Percentiles rank a stretch among this genome's conserved stretches.
These are phyloP conservation scores for Cronartium quercuum DNA, from an alignment of 1,284 basidiomycete species.

Conservation along the genomic window DNA sequence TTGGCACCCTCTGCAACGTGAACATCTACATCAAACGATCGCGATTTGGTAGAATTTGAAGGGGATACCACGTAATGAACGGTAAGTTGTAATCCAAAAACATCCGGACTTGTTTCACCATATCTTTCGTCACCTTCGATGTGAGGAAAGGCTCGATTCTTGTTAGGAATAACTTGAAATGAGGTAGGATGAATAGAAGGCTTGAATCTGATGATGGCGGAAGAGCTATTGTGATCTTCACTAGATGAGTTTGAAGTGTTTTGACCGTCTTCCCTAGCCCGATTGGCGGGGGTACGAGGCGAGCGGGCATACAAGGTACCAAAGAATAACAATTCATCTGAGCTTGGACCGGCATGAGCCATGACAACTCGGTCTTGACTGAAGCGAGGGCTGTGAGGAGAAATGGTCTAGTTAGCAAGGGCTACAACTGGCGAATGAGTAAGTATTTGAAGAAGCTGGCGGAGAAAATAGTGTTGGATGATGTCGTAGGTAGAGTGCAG, in stretches of 20 bases:
- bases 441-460: too few species aligned
- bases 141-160: background rate
- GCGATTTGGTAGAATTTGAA: background rate
- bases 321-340: background rate
- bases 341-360: background rate
- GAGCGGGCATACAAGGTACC: background rate
- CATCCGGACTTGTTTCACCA: background rate
- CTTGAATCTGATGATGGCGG: background rate
- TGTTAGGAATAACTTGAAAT: background rate
- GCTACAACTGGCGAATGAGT: too few species aligned
- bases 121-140: background rate
- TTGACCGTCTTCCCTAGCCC: background rate
- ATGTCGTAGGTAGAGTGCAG: too few species aligned
- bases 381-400: background rate
- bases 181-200: background rate
- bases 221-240: too few species aligned
- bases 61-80: background rate
- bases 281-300: background rate
- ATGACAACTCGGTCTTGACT: background rate
- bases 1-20: background rate
- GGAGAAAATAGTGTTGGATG: too few species aligned
- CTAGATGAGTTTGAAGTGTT: too few species aligned
- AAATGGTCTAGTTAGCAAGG: too few species aligned
- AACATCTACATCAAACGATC: conserved; percentile 1
- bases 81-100: background rate